Conservation (phyloP, 768 basidiomycete genomes). For the Galerina marginata region DNA sequence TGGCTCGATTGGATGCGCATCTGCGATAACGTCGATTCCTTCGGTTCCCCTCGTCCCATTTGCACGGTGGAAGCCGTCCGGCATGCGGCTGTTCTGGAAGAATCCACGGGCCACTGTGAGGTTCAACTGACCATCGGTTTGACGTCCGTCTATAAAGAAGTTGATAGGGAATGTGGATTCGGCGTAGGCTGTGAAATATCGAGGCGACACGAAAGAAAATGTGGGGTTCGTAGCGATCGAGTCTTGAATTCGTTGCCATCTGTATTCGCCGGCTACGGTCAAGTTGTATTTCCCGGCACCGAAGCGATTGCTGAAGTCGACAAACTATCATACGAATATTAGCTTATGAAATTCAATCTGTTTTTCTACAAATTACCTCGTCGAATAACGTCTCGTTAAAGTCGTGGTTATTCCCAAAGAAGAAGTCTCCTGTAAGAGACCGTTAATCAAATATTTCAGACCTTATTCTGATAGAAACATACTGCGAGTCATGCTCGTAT, state of each 20-base stretch:
- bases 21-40: conserved; percentile 6
- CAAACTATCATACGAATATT: conserved; percentile 12
- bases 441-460: background rate
- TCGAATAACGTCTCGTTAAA: conserved; percentile 27
- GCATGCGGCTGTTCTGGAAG: conserved; percentile 26
- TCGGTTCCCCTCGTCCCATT: conserved; percentile 9
- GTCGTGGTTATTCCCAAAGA: conserved; percentile 26
- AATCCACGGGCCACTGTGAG: conserved; percentile 24
- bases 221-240: conserved; percentile 29
- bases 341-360: too few relatives aligned
- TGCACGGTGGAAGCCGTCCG: conserved; percentile 19
- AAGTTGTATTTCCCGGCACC: conserved; percentile 28
- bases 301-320: conserved; percentile 23
- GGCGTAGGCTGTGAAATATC: conserved; percentile 17
- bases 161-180: conserved; percentile 19
- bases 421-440: conserved; percentile 14
- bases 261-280: conserved; percentile 23
- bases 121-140: conserved; percentile 18
- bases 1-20: conserved; percentile 20
- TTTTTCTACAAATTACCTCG: conserved; percentile 8
- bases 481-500: conserved; percentile 20
- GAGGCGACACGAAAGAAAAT: conserved; percentile 25
- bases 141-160: conserved; percentile 29
- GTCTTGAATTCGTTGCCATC: conserved; percentile 26
- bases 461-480: background rate